Evolutionary conservation across 768 basidiomycete genomes (phyloP).

Genomic region (Mycena kentingensis): DNA sequence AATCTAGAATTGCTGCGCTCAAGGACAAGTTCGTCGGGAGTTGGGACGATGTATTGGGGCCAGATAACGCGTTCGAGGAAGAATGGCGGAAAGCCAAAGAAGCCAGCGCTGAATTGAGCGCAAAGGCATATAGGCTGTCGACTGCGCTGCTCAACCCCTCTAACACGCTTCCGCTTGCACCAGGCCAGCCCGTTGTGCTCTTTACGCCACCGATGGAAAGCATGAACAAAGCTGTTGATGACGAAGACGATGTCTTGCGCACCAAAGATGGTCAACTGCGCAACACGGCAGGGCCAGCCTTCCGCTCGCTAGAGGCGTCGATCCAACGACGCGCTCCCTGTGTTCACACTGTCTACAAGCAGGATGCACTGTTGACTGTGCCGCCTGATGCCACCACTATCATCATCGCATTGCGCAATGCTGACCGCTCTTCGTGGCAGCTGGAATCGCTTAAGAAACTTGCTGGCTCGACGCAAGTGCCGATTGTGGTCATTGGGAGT

Average conservation of each 20-base stretch:
- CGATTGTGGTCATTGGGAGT: constrained; percentile 55
- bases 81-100: constrained; percentile 41
- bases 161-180: constrained; percentile 38
- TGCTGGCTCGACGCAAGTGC: constrained; percentile 23
- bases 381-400: constrained; percentile 31
- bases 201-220: constrained; percentile 60
- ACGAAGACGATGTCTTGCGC: constrained; percentile 46
- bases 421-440: constrained; percentile 56
- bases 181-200: constrained; percentile 38
- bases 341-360: constrained; percentile 51
- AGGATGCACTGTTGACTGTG: constrained; percentile 10
- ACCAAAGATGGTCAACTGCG: constrained; percentile 44
- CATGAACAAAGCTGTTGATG: constrained; percentile 66
- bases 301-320: constrained; percentile 47
- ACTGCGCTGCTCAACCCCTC: constrained; percentile 50
- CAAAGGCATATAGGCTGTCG: constrained; percentile 47
- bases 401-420: constrained; percentile 62
- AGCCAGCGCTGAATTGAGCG: constrained; percentile 44
- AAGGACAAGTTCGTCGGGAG: constrained; percentile 52
- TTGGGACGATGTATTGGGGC: constrained; percentile 43
- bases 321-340: constrained; percentile 36
- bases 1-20: constrained; percentile 49
- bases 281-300: constrained; percentile 62
- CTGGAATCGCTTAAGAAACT: constrained; percentile 38
- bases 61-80: constrained; percentile 28